Conservation (phyloP, 1,284 basidiomycete genomes). For the Ustilago sp. region DNA sequence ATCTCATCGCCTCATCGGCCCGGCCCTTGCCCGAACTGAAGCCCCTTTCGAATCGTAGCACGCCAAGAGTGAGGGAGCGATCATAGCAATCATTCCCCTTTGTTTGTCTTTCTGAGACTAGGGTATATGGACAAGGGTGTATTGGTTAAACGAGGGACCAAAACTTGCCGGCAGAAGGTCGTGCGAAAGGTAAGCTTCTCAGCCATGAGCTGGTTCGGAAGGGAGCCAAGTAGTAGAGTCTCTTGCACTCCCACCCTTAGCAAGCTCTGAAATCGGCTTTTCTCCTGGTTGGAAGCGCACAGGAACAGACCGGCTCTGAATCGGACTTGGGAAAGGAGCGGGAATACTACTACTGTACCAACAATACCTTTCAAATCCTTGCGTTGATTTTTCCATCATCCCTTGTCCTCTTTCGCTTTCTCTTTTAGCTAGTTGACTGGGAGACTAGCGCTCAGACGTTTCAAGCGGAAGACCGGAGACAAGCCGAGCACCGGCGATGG, state of each 20-base stretch:
- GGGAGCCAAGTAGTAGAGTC: not conserved
- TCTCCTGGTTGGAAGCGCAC: not conserved
- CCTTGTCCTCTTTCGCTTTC: not conserved
- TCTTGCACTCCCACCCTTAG: not conserved
- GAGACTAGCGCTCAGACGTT: not conserved
- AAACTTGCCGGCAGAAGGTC: not conserved
- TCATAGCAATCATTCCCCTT: not conserved
- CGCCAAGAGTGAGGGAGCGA: not conserved
- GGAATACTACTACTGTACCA: not conserved
- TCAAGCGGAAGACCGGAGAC: not conserved
- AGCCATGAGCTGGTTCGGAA: not conserved
- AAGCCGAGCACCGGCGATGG: slow-evolving; percentile 4
- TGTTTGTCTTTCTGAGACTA: not conserved
- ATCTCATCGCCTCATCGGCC: slow-evolving; percentile 3
- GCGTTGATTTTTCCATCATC: not conserved
- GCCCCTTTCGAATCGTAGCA: not conserved
- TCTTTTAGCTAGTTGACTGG: not conserved
- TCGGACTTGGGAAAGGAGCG: not conserved
- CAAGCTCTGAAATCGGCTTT: not conserved
- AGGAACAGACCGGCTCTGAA: not conserved
- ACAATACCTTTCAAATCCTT: not conserved
- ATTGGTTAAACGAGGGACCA: not conserved
- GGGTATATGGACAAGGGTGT: not conserved
- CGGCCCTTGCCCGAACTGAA: slow-evolving; percentile 2
- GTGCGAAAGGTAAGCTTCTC: not conserved